Conservation (phyloP, 306 rosid species). For the Adenanthera pavonina region DNA sequence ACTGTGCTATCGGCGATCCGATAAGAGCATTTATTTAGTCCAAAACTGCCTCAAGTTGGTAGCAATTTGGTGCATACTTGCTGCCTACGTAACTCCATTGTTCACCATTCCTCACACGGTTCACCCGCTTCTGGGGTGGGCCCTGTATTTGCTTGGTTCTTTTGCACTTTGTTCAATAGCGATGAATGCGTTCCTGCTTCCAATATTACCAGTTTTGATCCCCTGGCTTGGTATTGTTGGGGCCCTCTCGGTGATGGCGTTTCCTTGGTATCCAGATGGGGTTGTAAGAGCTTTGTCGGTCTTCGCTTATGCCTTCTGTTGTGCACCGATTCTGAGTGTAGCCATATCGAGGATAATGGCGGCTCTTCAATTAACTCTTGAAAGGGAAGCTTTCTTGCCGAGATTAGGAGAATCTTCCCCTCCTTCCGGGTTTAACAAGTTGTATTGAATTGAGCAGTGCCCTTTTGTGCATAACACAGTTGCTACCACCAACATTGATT, state of each 20-base stretch:
- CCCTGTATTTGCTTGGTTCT: conserved; percentile 65
- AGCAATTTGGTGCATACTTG: conserved; percentile 66
- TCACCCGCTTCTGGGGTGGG: conserved; percentile 79
- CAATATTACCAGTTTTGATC: conserved; percentile 58
- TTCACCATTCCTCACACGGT: conserved; percentile 67
- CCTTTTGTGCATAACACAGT: background rate
- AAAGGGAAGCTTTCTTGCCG: conserved; percentile 66
- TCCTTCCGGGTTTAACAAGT: conserved; percentile 53
- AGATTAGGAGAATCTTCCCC: conserved; percentile 55
- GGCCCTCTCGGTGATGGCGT: conserved; percentile 70
- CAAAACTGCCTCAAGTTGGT: conserved; percentile 56
- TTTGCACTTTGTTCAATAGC: conserved; percentile 58
- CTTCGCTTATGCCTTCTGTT: conserved; percentile 67
- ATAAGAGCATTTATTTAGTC: conserved; percentile 51
- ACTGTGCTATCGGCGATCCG: conserved; percentile 65
- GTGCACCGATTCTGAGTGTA: conserved; percentile 62
- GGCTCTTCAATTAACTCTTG: conserved; percentile 65
- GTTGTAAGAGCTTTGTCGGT: conserved; percentile 65
- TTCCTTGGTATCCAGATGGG: conserved; percentile 72
- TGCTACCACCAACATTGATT: background rate
- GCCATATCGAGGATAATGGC: conserved; percentile 49
- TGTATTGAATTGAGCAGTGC: conserved; percentile 34
- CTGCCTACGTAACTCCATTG: conserved; percentile 62
- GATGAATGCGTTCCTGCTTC: conserved; percentile 58
- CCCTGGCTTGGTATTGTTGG: conserved; percentile 65